phyloP scores from a whole-genome alignment of 192 early-diverging fungal genomes.

The Linnemannia hyalina region DNA sequence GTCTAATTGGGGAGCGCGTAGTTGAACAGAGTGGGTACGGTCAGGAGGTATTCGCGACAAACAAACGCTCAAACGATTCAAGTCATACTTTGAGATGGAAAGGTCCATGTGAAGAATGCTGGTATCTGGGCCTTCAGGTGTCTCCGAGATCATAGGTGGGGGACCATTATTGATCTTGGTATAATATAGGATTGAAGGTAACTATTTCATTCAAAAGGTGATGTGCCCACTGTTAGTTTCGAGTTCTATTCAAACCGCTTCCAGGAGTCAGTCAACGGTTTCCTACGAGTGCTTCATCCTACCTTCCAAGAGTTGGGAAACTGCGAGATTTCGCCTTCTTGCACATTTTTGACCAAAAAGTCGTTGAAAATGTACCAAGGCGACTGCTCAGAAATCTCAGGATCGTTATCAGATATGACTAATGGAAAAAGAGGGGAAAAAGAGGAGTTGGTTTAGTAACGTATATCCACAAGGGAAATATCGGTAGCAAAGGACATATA shows the following conservation, averaged over 20 bases:
- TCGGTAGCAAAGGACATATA: background rate
- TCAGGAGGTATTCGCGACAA: background rate
- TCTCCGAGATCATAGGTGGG: slow-evolving; percentile 60
- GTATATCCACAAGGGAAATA: background rate
- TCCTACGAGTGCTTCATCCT: background rate
- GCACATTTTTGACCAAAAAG: slow-evolving; percentile 87
- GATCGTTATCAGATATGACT: slow-evolving; percentile 53
- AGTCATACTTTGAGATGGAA: slow-evolving; percentile 71
- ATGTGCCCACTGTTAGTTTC: background rate
- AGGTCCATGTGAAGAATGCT: slow-evolving; percentile 69
- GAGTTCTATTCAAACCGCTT: background rate
- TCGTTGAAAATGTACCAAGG: slow-evolving; percentile 97
- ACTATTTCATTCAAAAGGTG: slow-evolving; percentile 40
- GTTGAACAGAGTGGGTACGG: background rate
- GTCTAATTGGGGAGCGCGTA: slow-evolving; percentile 33
- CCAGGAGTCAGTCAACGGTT: background rate
- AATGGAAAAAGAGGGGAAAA: slow-evolving; percentile 11
- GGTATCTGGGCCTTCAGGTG: slow-evolving; percentile 60
- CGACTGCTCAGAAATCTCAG: slow-evolving; percentile 43
- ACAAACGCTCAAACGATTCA: too few species aligned
- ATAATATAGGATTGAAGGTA: slow-evolving; percentile 79
- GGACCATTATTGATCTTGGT: slow-evolving; percentile 66
- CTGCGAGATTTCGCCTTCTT: slow-evolving; percentile 71
- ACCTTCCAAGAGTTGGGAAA: slow-evolving; percentile 72
- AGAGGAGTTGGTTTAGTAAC: background rate